Conservation (phyloP, 2,329 filamentous ascomycete genomes). For the Fusarium mexicanum region DNA sequence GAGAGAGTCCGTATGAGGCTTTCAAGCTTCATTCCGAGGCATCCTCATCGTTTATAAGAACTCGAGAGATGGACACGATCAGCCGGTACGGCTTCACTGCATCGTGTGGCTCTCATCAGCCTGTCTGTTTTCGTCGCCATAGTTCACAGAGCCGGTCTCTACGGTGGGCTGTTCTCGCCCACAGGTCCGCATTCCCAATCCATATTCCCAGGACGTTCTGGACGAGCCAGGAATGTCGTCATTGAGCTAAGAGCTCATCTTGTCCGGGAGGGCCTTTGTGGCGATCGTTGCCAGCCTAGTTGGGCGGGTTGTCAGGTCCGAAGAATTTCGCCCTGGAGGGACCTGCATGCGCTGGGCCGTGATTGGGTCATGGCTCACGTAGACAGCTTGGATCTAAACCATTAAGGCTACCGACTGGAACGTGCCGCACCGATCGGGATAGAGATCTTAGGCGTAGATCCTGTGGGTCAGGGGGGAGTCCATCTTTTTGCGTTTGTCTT, state of each 20-base stretch:
- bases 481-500: conserved; percentile 21
- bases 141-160: neutral
- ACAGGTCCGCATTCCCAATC: conserved; percentile 25
- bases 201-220: conserved; percentile 7
- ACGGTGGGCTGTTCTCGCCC: conserved; percentile 26
- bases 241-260: conserved; percentile 7
- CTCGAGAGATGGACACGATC: neutral
- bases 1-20: conserved; percentile 1
- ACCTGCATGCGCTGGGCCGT: conserved; percentile 9
- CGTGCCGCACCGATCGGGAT: conserved; percentile 29
- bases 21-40: neutral
- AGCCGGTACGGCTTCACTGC: neutral
- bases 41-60: conserved; percentile 23
- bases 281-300: conserved; percentile 1
- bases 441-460: conserved; percentile 11
- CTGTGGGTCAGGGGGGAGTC: neutral
- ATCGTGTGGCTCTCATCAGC: conserved; percentile 15
- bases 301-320: conserved; percentile 11
- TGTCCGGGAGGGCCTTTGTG: neutral
- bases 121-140: conserved; percentile 31
- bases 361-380: conserved; percentile 15
- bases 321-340: conserved; percentile 30
- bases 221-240: conserved; percentile 28
- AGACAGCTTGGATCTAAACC: conserved; percentile 3
- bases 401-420: conserved; percentile 26